Conservation (phyloP, 352 stramenopile genomes). For the Phytophthora pini region DNA sequence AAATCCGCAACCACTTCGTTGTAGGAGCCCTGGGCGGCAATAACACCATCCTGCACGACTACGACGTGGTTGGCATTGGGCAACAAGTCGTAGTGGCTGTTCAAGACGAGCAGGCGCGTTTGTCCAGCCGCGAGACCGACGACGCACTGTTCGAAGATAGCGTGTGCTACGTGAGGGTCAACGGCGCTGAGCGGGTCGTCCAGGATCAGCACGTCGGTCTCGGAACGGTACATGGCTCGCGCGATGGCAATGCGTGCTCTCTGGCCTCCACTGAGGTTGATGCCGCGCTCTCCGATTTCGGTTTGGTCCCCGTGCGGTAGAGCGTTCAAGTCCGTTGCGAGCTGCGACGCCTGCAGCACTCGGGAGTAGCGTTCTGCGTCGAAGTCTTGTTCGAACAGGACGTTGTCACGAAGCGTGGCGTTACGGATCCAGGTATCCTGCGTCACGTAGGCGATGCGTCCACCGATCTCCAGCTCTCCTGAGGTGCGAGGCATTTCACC, state of each 20-base stretch:
- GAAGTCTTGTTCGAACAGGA: slow-evolving; percentile 67
- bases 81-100: slow-evolving; percentile 91
- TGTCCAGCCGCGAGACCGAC: slow-evolving; percentile 50
- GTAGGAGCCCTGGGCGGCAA: slow-evolving; percentile 82
- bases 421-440: slow-evolving; percentile 95
- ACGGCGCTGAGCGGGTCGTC: slow-evolving; percentile 66
- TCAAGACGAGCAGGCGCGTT: slow-evolving; percentile 48
- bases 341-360: slow-evolving; percentile 42
- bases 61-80: slow-evolving; percentile 39
- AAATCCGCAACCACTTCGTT: slow-evolving; percentile 44
- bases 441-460: slow-evolving; percentile 74
- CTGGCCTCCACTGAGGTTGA: background rate
- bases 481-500: slow-evolving; percentile 46
- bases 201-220: background rate
- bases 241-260: background rate
- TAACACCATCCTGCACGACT: slow-evolving; percentile 46
- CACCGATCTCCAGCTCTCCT: slow-evolving; percentile 31
- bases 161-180: slow-evolving; percentile 93
- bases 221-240: background rate
- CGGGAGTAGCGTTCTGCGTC: slow-evolving; percentile 27
- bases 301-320: slow-evolving; percentile 25
- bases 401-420: slow-evolving; percentile 89
- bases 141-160: slow-evolving; percentile 93
- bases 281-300: background rate
- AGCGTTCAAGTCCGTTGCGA: slow-evolving; percentile 42